Percentiles rank a stretch among this genome's conserved stretches.
These are phyloP conservation scores for Penicillium parvum DNA, from an alignment of 495 filamentous ascomycete genomes.

Conservation along the genomic window DNA sequence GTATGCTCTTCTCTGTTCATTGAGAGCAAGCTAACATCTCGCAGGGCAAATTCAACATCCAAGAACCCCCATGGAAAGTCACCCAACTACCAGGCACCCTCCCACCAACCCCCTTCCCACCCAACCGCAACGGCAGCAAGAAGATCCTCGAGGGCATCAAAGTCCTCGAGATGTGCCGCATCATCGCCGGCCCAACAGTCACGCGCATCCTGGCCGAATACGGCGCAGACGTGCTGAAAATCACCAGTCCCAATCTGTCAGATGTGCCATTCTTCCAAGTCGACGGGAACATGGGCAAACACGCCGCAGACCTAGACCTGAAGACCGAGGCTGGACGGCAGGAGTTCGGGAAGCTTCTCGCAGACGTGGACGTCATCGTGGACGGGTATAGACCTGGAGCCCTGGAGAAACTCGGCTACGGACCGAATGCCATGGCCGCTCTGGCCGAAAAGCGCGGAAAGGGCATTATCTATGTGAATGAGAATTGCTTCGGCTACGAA, in stretches of 20 bases:
- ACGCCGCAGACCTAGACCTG: conserved; percentile 54
- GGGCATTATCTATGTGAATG: conserved; percentile 64
- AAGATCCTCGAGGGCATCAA: conserved; percentile 35
- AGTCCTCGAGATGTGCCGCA: conserved; percentile 66
- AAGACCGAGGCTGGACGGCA: conserved; percentile 47
- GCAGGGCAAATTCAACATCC: conserved; percentile 45
- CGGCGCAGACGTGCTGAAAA: conserved; percentile 64
- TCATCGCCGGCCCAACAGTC: conserved; percentile 57
- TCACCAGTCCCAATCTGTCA: conserved; percentile 61
- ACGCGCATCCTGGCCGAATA: conserved; percentile 63
- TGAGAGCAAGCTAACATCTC: conserved; percentile 6
- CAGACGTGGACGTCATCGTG: conserved; percentile 55
- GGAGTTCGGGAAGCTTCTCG: conserved; percentile 55
- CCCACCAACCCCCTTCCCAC: conserved; percentile 52
- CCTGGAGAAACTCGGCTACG: conserved; percentile 61
- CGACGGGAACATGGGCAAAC: conserved; percentile 72
- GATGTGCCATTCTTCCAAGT: conserved; percentile 81
- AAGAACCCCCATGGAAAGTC: conserved; percentile 53
- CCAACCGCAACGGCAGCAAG: conserved; percentile 23
- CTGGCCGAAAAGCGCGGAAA: conserved; percentile 52
- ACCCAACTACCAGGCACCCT: conserved; percentile 40
- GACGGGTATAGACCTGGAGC: conserved; percentile 67
- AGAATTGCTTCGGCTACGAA: conserved; percentile 67
- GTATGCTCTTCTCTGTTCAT: conserved; percentile 34
- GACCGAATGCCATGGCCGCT: conserved; percentile 45